Conservation (phyloP, 2,329 filamentous ascomycete species). For the Phyllosticta capitalensis region DNA sequence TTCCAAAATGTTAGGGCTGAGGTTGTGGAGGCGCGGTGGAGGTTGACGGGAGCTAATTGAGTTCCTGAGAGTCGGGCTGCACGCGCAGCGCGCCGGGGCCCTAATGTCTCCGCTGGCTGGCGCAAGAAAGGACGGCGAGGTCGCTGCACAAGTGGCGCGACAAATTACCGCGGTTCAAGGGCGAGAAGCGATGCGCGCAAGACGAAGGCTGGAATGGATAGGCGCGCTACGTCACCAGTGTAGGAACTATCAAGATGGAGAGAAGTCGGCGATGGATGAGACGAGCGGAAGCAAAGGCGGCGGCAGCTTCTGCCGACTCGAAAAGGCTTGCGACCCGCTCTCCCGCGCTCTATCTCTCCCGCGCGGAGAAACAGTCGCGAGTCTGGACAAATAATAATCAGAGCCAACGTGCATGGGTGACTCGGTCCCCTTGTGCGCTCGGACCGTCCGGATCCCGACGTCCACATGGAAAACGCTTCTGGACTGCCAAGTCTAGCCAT, state of each 20-base stretch:
- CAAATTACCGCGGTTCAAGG: too few species aligned
- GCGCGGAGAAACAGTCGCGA: too few species aligned
- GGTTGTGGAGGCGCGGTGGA: background rate
- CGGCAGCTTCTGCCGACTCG: background rate
- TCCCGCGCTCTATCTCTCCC: too few species aligned
- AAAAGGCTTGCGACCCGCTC: background rate
- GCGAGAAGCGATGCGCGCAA: background rate
- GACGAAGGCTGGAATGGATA: background rate
- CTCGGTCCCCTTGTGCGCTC: background rate
- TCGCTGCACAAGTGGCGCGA: background rate
- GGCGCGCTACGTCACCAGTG: background rate
- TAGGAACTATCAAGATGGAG: background rate
- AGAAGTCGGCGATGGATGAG: background rate
- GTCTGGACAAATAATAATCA: too few species aligned
- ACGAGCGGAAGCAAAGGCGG: background rate
- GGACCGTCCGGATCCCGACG: background rate
- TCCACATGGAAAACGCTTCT: background rate
- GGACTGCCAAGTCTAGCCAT: too few species aligned
- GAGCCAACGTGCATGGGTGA: background rate
- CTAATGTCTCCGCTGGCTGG: background rate
- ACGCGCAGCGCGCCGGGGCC: background rate
- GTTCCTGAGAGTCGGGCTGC: background rate
- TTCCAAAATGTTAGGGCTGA: background rate
- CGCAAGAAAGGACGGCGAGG: background rate
- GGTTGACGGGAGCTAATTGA: background rate